Evolutionary conservation across 208 protist genomes (phyloP).

Genomic region (Leishmania aethiopica): DNA sequence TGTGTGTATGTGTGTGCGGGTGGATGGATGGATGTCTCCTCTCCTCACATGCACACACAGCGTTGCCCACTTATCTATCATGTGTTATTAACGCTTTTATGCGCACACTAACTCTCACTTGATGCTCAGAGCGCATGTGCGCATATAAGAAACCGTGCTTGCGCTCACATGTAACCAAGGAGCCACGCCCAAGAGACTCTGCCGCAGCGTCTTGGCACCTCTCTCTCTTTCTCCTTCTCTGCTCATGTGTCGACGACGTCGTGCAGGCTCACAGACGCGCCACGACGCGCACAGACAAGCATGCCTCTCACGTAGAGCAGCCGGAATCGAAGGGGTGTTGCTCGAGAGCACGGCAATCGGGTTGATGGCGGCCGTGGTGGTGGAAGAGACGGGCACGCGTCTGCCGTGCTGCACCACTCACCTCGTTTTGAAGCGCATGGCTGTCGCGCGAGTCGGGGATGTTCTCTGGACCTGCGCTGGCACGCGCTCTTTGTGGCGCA

Average conservation of each 20-base stretch:
- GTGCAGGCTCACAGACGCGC: not conserved
- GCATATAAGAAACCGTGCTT: not conserved
- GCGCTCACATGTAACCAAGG: not conserved
- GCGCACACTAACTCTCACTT: not conserved
- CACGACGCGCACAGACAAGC: not conserved
- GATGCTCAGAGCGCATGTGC: not conserved
- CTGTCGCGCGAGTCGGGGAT: not conserved
- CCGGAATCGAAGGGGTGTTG: not conserved
- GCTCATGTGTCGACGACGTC: not conserved
- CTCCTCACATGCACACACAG: not conserved
- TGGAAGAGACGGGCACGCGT: not conserved
- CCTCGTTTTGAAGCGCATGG: not conserved
- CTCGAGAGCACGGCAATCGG: not conserved
- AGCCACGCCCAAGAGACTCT: not conserved
- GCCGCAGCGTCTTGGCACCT: not conserved
- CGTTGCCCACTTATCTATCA: not conserved
- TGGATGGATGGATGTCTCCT: not conserved
- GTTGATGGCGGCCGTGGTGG: not conserved
- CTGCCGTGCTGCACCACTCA: not conserved
- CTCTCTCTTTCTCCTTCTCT: not conserved
- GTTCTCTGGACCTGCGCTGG: not conserved
- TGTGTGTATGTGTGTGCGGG: not conserved
- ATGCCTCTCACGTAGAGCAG: not conserved
- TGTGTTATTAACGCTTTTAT: conserved; percentile 1
- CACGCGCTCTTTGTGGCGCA: not conserved